Base-by-base conservation (phyloP, 192 early-diverging fungal species). In the Rhizophagus clarus region DNA sequence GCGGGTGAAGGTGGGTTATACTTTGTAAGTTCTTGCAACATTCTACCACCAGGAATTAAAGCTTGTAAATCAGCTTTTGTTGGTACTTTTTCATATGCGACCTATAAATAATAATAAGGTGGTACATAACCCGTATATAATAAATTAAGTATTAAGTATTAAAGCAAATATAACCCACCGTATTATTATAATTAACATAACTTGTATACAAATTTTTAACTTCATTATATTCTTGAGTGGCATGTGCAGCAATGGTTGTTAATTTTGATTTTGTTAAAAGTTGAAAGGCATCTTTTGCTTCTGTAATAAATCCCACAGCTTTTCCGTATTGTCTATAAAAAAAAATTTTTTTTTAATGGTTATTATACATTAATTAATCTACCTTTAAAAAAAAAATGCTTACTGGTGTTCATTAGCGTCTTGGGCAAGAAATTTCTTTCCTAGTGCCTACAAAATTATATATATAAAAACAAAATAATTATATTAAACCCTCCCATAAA, bases 391-490 rank as follows among this genome's bases (percentile, higher is more conserved):
- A 24, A 9, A 62, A 22, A n/a, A 14, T 26, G 3, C 7, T 81
- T 87, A 89, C 90, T 89, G 87, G 26, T 86, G 81, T 62, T 88
- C 90, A 62, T 88, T 83, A 8, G 90, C 90, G 81, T 91, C 90
- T 76, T 89, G 81, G 4, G 87, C 87, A 20, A 91, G 79, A 49
- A 85, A 84, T 15, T 88, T 86, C 49, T 88, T 87, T 24, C 88
- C 88, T 79, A 88, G 72, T 34, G 88, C 87, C 81, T 90, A 81
- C 61, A 81, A 77, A 45, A 77, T 37, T 63, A 22, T 56, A 60
- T 60, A 15, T 26, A 22, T 56, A 20, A 9, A 28, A 49, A 31
- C 28, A 73, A 49, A 47, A 73, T 9, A 56, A 37, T 28, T 6
- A 32, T 22, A 34, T 12, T 45, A 45, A 10, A 42, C 40, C 40